Evolutionary conservation across 2,329 filamentous ascomycete genomes (phyloP), one percentile per base, ranked within the genome.

Genomic region (Talaromyces verruculosus): DNA sequence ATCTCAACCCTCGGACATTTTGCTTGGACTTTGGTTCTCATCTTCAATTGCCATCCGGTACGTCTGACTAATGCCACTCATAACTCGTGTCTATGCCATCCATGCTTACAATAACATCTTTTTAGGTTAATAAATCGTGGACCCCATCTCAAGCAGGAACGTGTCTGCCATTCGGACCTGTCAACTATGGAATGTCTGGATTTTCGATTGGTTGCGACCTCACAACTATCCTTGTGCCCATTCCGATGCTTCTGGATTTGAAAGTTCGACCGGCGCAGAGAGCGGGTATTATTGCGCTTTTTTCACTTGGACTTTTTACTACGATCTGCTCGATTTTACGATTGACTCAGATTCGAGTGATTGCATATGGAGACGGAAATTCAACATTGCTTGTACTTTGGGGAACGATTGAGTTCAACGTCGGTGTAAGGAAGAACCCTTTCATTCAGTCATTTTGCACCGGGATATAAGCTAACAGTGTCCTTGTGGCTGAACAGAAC

Each of bases 321-420:
- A 86, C 84, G 0, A 65, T 86, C 7, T 86, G 84, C 70, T 85
- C 84, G 2, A 78, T 86, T 64, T 72, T 86, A 63, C 80, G 84
- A 13, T 82, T 85, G 65, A 74, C 79, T 0, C 83, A 86, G 68
- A 86, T 86, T 67, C 73, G 81, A 67, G 75, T 79, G 0, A 84
- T 86, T 45, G 81, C 82, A 17, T 74, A 75, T 13, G 82, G 82
- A 1, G 83, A 85, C 43, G 83, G 84, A 8, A 84, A 85, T 69
- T 85, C 84, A 0, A 86, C 84, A 4, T 83, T 84, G 81, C 76
- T 87, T 11, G 78, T 87, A 0, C 74, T 86, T 0, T 87, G 84
- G 84, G 84, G 84, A 4, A 83, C 81, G 1, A 83, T 87, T 64
- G 84, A 87, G 71, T 84, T 86, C 72, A 86, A 86, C 68, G 80